These are phyloP conservation scores for Chrysosporium keratinophilum DNA, from an alignment of 2,329 filamentous ascomycete genomes.

Conservation along the genomic window DNA sequence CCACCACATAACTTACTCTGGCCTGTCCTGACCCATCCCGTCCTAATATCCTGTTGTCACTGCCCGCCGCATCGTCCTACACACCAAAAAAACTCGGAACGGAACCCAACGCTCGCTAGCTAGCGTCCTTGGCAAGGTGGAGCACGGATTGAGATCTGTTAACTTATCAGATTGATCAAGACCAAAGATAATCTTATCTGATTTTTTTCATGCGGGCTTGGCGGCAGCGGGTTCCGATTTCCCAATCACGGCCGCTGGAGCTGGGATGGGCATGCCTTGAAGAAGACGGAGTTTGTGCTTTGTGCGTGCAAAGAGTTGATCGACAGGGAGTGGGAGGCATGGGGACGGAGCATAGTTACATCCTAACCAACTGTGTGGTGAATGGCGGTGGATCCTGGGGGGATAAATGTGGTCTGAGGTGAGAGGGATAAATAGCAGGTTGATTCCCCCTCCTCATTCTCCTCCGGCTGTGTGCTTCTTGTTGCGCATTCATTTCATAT, in stretches of 20 bases:
- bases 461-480: neutral
- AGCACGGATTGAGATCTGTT: neutral
- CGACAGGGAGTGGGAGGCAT: neutral
- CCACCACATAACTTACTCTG: too few species aligned
- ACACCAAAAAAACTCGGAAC: neutral
- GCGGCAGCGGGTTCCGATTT: neutral
- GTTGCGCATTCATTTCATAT: neutral
- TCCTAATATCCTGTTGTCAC: too few species aligned
- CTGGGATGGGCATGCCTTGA: neutral
- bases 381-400: neutral
- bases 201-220: neutral
- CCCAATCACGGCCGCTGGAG: neutral
- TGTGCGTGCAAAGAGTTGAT: too few species aligned
- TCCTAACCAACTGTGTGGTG: neutral
- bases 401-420: too few species aligned
- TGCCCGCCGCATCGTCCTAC: too few species aligned
- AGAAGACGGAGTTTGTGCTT: too few species aligned
- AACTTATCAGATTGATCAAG: conserved; percentile 6
- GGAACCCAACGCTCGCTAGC: neutral
- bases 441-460: neutral
- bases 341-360: neutral
- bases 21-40: too few species aligned
- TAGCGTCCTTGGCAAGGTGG: neutral
- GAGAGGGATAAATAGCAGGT: neutral
- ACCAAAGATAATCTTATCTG: conserved; percentile 11